Base-by-base conservation (phyloP, 331 rosid species). In the Cucumis variabilis region DNA sequence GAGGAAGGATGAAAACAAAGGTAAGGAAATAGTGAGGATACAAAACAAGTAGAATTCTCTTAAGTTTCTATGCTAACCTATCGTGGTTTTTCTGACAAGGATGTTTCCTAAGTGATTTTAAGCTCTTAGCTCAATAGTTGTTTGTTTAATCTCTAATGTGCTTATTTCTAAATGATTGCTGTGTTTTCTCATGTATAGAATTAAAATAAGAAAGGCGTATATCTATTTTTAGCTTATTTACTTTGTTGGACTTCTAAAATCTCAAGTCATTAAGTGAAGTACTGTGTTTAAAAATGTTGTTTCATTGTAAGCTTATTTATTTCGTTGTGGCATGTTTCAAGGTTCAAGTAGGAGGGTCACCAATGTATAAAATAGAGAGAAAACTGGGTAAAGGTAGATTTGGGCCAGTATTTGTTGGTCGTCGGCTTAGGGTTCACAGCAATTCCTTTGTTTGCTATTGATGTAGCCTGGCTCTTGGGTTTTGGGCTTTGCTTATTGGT, bases 281-380 rank as follows among this genome's bases (percentile, higher is more conserved):
- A 20, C 20, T 41, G 23, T 21, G 25, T 50, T 16, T 15, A 15
- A 9, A 67, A 12, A n/a, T 60, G 48, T 69, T 48, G 74, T 63
- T 75, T 28, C 25, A 23, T 11, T 63, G 55, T 53, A 25, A 84
- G 62, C 16, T 13, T 68, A 50, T 75, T 86, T 4, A 58, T 50
- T 86, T 25, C 41, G 63, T 65, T 91, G 83, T 62, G 13, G 77
- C 60, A 62, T 72, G 13, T 92, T 92, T 77, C 25, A 48, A 96
- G 98, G 99, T 96, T 89, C 94, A 94, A 92, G 98, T 96, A 30
- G 99, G 99, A 93, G 96, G 98, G 11, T 96, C 98, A 0, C 99
- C 99, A 3, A 50, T 88, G 11, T 96, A 93, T 83, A 95, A 96
- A 88, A 92, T 96, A 86, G 98, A 95, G 48, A 93, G 96, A 87